Evolutionary conservation across 768 basidiomycete species (phyloP).

Genomic region (Auricularia cornea): DNA sequence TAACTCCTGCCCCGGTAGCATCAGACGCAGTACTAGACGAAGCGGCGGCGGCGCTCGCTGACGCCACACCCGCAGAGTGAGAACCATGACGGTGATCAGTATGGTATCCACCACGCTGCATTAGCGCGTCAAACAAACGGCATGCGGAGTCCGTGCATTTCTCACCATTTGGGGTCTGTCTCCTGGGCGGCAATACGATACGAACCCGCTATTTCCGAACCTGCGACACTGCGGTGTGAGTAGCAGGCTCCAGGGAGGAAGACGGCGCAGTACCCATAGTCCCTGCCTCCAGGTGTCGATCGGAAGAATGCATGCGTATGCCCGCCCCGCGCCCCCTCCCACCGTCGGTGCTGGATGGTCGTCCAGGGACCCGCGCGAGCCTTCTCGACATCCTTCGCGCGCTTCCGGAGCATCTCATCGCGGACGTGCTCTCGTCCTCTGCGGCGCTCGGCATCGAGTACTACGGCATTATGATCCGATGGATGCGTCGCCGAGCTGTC

Average conservation of each 20-base stretch:
- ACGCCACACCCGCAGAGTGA: no score
- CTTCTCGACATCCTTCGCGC: not conserved
- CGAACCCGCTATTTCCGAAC: not conserved
- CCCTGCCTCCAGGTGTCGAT: not conserved
- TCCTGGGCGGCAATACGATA: not conserved
- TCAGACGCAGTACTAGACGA: no score
- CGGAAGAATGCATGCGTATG: not conserved
- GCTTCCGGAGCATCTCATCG: not conserved
- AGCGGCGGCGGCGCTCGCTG: no score
- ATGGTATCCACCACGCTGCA: no score
- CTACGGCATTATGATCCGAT: conserved; percentile 3
- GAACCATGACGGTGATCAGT: no score
- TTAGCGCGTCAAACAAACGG: no score
- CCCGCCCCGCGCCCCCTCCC: not conserved
- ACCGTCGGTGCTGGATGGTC: not conserved
- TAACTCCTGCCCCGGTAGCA: no score
- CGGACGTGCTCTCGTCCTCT: not conserved
- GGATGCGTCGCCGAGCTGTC: conserved; percentile 2
- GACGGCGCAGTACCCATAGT: no score
- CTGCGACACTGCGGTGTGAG: not conserved
- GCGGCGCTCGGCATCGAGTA: not conserved
- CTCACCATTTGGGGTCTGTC: no score
- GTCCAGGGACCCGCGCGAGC: not conserved
- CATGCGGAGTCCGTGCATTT: no score
- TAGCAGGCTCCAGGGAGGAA: no score